These are phyloP conservation scores for Schizopora paradoxa DNA, from an alignment of 1,284 basidiomycete genomes.

Conservation along the genomic window DNA sequence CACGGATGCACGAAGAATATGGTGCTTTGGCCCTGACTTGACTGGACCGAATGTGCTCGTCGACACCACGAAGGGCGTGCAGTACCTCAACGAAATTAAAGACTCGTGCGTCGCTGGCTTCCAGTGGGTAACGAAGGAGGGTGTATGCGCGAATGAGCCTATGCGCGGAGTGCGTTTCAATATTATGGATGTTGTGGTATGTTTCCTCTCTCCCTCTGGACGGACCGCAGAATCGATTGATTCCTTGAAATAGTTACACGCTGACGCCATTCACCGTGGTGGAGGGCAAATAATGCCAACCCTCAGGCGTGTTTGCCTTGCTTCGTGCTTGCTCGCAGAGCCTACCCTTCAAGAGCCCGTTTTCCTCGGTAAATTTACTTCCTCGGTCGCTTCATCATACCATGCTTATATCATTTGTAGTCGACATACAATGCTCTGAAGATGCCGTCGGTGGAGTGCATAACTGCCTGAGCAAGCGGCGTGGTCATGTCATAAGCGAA, in stretches of 20 bases:
- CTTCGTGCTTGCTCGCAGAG: conserved; percentile 87
- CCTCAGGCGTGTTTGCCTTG: conserved; percentile 94
- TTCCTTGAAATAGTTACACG: conserved; percentile 63
- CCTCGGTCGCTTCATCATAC: too few relatives aligned
- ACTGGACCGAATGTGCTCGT: conserved; percentile 96
- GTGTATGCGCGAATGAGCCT: conserved; percentile 94
- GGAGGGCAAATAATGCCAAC: conserved; percentile 98
- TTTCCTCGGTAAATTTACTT: conserved; percentile 66
- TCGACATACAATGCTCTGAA: conserved; percentile 96
- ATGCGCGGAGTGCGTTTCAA: conserved; percentile 99
- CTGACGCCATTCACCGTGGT: conserved; percentile 99
- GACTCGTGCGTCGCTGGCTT: conserved; percentile 99
- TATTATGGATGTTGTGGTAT: conserved; percentile 90
- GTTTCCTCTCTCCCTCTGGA: conserved; percentile 26
- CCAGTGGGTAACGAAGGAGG: conserved; percentile 99
- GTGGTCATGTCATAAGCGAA: conserved; percentile 97
- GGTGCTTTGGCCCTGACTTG: conserved; percentile 99
- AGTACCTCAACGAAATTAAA: conserved; percentile 99
- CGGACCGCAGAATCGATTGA: conserved; percentile 17
- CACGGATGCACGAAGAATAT: conserved; percentile 98
- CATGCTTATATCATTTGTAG: too few relatives aligned
- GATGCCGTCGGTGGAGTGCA: conserved; percentile 98
- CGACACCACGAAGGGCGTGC: conserved; percentile 98
- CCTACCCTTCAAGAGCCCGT: conserved; percentile 96
- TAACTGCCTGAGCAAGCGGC: conserved; percentile 89